A percentile compares a stretch with the other conserved stretches of the same genome.
phyloP scores from a whole-genome alignment of 2,329 filamentous ascomycete species.

The Byssoonygena ceratinophila region DNA sequence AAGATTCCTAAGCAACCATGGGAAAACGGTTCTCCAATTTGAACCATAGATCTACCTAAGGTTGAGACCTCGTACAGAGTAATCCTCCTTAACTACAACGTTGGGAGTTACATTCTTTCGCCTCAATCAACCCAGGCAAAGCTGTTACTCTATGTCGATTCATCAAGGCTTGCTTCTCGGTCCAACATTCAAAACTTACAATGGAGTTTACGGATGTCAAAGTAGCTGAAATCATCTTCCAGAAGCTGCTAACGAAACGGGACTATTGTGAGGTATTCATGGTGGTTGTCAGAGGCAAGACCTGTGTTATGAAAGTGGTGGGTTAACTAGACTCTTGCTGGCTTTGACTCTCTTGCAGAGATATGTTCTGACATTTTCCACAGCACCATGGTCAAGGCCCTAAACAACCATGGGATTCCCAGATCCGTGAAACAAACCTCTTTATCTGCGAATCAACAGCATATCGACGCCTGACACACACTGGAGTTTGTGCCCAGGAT shows the following conservation, averaged over 20 bases:
- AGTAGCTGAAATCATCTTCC: slow-evolving; percentile 10
- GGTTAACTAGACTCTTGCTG: too few species aligned
- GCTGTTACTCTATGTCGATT: background rate
- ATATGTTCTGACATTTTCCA: background rate
- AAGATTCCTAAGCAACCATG: too few species aligned
- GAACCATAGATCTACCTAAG: too few species aligned
- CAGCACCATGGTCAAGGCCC: slow-evolving; percentile 5
- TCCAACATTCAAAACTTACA: slow-evolving; percentile 1
- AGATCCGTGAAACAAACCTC: background rate
- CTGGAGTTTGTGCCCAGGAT: slow-evolving; percentile 8
- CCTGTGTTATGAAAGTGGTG: slow-evolving; percentile 15
- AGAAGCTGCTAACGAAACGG: slow-evolving; percentile 8
- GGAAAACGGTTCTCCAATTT: too few species aligned
- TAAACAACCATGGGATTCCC: background rate
- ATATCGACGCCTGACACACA: background rate
- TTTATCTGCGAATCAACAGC: background rate
- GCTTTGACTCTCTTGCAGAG: too few species aligned
- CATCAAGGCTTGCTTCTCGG: background rate
- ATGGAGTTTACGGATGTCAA: slow-evolving; percentile 10
- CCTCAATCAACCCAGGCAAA: too few species aligned
- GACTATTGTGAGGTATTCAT: slow-evolving; percentile 14
- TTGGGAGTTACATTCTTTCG: too few species aligned
- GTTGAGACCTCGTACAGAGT: too few species aligned
- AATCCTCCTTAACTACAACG: too few species aligned
- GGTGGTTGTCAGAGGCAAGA: slow-evolving; percentile 10